A percentile compares a stretch with the other conserved stretches of the same genome.
Evolutionary conservation across 140 eudicot species (phyloP).

Genomic region (Senecio squalidus): DNA sequence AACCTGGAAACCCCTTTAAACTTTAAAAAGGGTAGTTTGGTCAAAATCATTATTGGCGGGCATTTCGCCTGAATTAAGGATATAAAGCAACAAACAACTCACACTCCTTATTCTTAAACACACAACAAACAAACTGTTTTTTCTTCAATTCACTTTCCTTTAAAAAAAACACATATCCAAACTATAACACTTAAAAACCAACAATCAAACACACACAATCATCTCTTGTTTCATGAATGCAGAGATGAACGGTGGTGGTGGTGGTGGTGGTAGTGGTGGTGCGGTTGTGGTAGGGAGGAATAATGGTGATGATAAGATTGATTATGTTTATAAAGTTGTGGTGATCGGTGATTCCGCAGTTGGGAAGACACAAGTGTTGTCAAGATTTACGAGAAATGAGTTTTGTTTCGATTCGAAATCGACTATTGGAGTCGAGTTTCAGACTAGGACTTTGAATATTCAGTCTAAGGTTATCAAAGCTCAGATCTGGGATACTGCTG

Average conservation of each 20-base stretch:
- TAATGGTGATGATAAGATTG: conserved; percentile 40
- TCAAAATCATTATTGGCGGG: conserved; percentile 23
- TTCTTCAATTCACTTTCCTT: not conserved
- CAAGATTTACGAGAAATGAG: conserved; percentile 65
- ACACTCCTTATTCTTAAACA: too few relatives aligned
- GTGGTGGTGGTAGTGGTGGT: not conserved
- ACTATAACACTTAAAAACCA: not conserved
- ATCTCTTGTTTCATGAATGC: conserved; percentile 27
- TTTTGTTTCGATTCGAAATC: conserved; percentile 72
- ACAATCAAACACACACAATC: not conserved
- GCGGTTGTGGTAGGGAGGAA: too few relatives aligned
- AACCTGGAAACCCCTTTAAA: not conserved
- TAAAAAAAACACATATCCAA: not conserved
- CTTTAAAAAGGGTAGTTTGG: conserved; percentile 21
- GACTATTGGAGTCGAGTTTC: conserved; percentile 78
- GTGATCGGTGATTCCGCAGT: conserved; percentile 87
- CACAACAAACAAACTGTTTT: too few relatives aligned
- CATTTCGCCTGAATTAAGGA: conserved; percentile 35
- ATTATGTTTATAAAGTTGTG: conserved; percentile 75
- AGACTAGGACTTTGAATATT: conserved; percentile 50
- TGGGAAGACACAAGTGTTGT: conserved; percentile 70
- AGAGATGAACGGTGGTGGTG: conserved; percentile 44
- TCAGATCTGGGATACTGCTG: conserved; percentile 94
- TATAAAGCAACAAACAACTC: conserved; percentile 11
- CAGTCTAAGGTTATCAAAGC: conserved; percentile 66